These are phyloP conservation scores for Spinacia oleracea DNA, from an alignment of 179 eudicot genomes.

Conservation along the genomic window DNA sequence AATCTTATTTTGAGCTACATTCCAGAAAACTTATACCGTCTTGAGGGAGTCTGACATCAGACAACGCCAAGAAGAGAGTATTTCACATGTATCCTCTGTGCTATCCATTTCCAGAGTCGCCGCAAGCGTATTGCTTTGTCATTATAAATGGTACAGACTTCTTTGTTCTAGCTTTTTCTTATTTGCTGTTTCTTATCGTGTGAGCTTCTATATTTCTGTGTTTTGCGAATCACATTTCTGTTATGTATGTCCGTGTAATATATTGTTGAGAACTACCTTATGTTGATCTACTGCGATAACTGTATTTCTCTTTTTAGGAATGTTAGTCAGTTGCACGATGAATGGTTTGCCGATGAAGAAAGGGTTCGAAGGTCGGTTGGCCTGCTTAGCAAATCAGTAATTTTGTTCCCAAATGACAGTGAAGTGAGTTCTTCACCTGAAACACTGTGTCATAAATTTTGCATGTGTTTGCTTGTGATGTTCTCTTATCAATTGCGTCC, in stretches of 20 bases:
- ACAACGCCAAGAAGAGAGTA: slow-evolving; percentile 57
- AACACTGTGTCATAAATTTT: neutral
- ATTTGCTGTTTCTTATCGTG: neutral
- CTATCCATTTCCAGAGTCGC: slow-evolving; percentile 63
- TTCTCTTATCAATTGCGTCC: neutral
- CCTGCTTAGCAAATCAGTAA: slow-evolving; percentile 40
- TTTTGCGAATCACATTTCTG: neutral
- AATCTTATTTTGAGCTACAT: neutral
- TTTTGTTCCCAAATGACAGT: slow-evolving; percentile 35
- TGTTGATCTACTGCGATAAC: neutral
- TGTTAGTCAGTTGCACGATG: slow-evolving; percentile 72
- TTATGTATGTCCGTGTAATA: neutral
- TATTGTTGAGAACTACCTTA: neutral
- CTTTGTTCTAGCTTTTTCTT: neutral
- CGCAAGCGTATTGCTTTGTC: slow-evolving; percentile 64
- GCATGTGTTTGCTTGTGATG: neutral
- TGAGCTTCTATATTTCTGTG: neutral
- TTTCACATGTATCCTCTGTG: slow-evolving; percentile 57
- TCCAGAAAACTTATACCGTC: slow-evolving; percentile 53
- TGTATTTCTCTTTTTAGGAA: slow-evolving; percentile 45
- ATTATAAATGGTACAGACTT: slow-evolving; percentile 62
- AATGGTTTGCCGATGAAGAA: slow-evolving; percentile 86
- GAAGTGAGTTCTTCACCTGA: slow-evolving; percentile 41
- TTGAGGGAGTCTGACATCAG: slow-evolving; percentile 61
- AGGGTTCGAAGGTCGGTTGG: slow-evolving; percentile 64